A percentile compares a stretch with the other conserved stretches of the same genome.
Conservation (phyloP, 192 early-diverging fungal species). For the Coemansia furcata region DNA sequence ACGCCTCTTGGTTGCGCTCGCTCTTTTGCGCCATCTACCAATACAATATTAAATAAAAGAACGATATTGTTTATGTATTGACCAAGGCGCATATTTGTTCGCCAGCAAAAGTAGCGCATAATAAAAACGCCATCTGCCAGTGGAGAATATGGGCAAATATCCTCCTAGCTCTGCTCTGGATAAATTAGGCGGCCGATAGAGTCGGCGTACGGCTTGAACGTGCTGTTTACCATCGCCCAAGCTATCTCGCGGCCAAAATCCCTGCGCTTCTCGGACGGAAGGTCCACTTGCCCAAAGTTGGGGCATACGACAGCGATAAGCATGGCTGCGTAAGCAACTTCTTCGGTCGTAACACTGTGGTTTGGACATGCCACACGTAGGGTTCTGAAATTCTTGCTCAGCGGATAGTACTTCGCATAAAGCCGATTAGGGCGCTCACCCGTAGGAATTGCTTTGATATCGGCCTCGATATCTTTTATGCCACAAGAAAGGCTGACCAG, state of each 20-base stretch:
- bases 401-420: neutral
- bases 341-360: neutral
- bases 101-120: neutral
- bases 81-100: neutral
- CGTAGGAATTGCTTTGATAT: neutral
- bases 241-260: slow-evolving; percentile 1
- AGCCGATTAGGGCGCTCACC: neutral
- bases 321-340: neutral
- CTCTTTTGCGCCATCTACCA: slow-evolving; percentile 56
- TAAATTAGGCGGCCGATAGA: neutral
- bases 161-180: neutral
- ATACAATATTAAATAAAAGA: neutral
- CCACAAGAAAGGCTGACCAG: neutral
- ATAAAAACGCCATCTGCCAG: neutral
- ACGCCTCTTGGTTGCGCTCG: slow-evolving; percentile 97
- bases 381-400: neutral
- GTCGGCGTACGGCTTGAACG: slow-evolving; percentile 1
- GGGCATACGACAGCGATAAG: neutral
- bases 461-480: neutral
- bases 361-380: neutral
- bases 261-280: neutral
- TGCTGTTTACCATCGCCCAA: neutral
- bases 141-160: neutral
- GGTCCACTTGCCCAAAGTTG: neutral
- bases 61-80: neutral